phyloP scores from a whole-genome alignment of 2,329 filamentous ascomycete species.

The Pseudocercospora crystallina region DNA sequence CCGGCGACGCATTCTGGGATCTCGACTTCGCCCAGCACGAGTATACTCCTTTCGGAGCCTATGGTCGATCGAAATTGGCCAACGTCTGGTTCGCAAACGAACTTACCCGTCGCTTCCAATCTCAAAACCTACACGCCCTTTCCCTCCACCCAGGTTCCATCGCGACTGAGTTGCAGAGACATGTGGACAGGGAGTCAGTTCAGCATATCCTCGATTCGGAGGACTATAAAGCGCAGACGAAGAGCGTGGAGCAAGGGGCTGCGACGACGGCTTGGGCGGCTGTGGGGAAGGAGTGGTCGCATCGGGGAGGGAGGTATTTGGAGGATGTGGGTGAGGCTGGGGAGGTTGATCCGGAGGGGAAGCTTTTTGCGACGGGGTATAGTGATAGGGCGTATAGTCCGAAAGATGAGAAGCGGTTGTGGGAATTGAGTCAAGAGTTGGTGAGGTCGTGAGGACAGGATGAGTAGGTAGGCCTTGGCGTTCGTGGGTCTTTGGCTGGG shows the following conservation, averaged over 20 bases:
- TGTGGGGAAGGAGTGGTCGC: constrained; percentile 43
- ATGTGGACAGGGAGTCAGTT: not conserved
- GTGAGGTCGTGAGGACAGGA: too few relatives aligned
- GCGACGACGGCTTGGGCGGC: constrained; percentile 50
- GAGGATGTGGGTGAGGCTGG: constrained; percentile 33
- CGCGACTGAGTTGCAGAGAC: constrained; percentile 17
- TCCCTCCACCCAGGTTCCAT: constrained; percentile 51
- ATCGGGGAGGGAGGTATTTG: constrained; percentile 15
- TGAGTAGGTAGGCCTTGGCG: too few relatives aligned
- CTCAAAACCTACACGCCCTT: constrained; percentile 44
- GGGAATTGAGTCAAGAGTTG: constrained; percentile 28
- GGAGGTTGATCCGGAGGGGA: constrained; percentile 36
- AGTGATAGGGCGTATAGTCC: not conserved
- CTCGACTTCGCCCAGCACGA: constrained; percentile 44
- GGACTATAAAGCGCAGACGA: constrained; percentile 21
- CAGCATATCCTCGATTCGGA: too few relatives aligned
- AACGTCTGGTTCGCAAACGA: constrained; percentile 54
- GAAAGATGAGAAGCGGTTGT: constrained; percentile 42
- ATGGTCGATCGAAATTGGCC: constrained; percentile 53
- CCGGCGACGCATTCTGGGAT: not conserved
- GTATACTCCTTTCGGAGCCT: constrained; percentile 42
- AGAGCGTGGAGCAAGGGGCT: constrained; percentile 47
- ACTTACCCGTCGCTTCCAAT: constrained; percentile 51
- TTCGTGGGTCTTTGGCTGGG: too few relatives aligned
- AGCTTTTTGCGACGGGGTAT: not conserved